Conservation (phyloP, 2,329 filamentous ascomycete genomes). For the Hortaea sp. region DNA sequence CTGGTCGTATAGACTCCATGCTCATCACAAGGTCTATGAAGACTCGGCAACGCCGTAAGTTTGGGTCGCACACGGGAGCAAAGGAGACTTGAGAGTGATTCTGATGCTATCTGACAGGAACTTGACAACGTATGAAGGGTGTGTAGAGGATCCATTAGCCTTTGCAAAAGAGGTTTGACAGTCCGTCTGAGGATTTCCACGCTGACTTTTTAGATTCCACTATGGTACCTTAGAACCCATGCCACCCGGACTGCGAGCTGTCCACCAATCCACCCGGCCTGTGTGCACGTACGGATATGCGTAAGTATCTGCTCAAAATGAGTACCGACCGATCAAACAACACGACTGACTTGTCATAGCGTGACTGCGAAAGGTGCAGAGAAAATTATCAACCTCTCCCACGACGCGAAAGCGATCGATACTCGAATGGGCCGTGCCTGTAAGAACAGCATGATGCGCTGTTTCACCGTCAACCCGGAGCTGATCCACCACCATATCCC, state of each 20-base stretch:
- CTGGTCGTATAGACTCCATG: too few species aligned
- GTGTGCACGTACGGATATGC: constrained; percentile 26
- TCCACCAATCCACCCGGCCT: constrained; percentile 16
- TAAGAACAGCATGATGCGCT: constrained; percentile 19
- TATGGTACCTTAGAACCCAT: constrained; percentile 9
- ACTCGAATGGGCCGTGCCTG: constrained; percentile 25
- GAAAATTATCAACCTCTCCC: constrained; percentile 23
- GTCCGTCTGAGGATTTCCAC: too few species aligned
- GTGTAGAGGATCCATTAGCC: too few species aligned
- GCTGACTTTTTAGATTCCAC: constrained; percentile 9
- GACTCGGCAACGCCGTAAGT: background rate
- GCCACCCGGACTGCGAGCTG: constrained; percentile 15
- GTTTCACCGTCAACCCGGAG: constrained; percentile 30
- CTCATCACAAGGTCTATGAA: background rate
- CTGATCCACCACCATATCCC: constrained; percentile 28
- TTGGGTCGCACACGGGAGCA: background rate
- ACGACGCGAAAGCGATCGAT: constrained; percentile 26
- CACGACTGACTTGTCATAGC: too few species aligned
- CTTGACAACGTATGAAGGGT: too few species aligned
- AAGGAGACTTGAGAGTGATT: too few species aligned
- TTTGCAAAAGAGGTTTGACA: too few species aligned
- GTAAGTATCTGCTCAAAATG: background rate
- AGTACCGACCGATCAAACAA: too few species aligned
- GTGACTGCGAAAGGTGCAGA: constrained; percentile 22
- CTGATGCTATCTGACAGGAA: too few species aligned